A percentile compares a stretch with the other conserved stretches of the same genome.
Conservation (phyloP, 805 yeast genomes). For the Sugiyamaella lignohabitans region DNA sequence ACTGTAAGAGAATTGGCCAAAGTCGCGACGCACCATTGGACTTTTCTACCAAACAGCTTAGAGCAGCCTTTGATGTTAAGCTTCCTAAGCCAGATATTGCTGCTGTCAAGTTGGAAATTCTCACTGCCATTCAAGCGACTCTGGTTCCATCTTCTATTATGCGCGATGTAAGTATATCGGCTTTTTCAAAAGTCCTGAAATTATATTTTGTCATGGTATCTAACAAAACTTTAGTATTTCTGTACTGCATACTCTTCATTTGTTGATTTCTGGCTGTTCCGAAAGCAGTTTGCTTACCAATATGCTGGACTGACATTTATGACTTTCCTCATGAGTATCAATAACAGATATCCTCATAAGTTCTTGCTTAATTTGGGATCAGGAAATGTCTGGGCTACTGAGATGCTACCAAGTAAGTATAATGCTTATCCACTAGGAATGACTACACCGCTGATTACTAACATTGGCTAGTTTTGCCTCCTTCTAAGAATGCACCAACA, state of each 20-base stretch:
- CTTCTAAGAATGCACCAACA: slow-evolving; percentile 61
- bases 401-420: slow-evolving; percentile 86
- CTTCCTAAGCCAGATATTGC: slow-evolving; percentile 88
- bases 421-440: slow-evolving; percentile 23
- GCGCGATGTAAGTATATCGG: slow-evolving; percentile 41
- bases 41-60: slow-evolving; percentile 73
- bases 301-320: slow-evolving; percentile 89
- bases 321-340: slow-evolving; percentile 91
- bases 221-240: slow-evolving; percentile 41
- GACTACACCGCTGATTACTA: not conserved
- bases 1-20: slow-evolving; percentile 64
- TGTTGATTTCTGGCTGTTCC: slow-evolving; percentile 95
- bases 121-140: slow-evolving; percentile 81
- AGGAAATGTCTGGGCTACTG: slow-evolving; percentile 90
- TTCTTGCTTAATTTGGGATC: slow-evolving; percentile 73
- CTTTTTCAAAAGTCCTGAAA: not conserved
- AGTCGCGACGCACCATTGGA: slow-evolving; percentile 87
- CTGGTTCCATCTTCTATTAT: slow-evolving; percentile 80
- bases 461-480: slow-evolving; percentile 27
- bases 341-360: slow-evolving; percentile 89
- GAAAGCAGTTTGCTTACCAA: slow-evolving; percentile 90
- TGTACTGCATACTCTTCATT: slow-evolving; percentile 61
- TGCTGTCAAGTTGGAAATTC: slow-evolving; percentile 83
- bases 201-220: no score
- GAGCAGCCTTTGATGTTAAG: slow-evolving; percentile 90